Evolutionary conservation across 2,329 filamentous ascomycete genomes (phyloP).

Genomic region (Neurospora crassa): DNA sequence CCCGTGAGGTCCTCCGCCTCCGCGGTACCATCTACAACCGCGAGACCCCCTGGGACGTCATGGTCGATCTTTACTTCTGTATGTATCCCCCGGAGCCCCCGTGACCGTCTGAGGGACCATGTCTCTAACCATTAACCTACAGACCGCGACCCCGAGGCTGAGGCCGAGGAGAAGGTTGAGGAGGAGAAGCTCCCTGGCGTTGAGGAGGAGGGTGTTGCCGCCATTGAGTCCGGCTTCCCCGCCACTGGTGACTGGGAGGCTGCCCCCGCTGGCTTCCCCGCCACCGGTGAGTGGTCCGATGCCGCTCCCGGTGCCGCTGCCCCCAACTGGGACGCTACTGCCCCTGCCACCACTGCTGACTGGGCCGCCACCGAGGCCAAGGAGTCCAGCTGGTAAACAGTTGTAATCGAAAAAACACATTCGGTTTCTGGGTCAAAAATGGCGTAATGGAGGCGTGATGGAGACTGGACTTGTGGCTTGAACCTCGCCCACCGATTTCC

Average conservation of each 20-base stretch:
- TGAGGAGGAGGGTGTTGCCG: slow-evolving; percentile 73
- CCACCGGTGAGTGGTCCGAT: slow-evolving; percentile 47
- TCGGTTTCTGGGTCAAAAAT: slow-evolving; percentile 14
- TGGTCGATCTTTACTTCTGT: slow-evolving; percentile 99
- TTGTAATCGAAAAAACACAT: slow-evolving; percentile 16
- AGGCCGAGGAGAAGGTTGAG: slow-evolving; percentile 96
- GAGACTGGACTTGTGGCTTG: slow-evolving; percentile 11
- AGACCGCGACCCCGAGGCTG: slow-evolving; percentile 97
- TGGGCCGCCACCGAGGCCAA: slow-evolving; percentile 40
- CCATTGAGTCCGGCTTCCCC: slow-evolving; percentile 72
- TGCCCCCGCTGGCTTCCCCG: slow-evolving; percentile 58
- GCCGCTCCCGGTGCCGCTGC: slow-evolving; percentile 32
- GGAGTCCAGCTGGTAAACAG: slow-evolving; percentile 42
- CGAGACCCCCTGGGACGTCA: slow-evolving; percentile 97
- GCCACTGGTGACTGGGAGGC: slow-evolving; percentile 77
- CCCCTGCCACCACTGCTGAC: slow-evolving; percentile 46
- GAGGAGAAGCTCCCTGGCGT: slow-evolving; percentile 83
- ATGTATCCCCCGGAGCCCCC: slow-evolving; percentile 34
- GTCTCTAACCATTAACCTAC: slow-evolving; percentile 12
- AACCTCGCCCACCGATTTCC: slow-evolving; percentile 9
- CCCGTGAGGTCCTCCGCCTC: slow-evolving; percentile 98
- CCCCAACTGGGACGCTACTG: slow-evolving; percentile 43
- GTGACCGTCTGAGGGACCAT: background rate
- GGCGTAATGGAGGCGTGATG: slow-evolving; percentile 16
- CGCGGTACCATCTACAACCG: slow-evolving; percentile 93